Base-by-base conservation (phyloP, 2,329 filamentous ascomycete species). In the Phialocephala subalpina region DNA sequence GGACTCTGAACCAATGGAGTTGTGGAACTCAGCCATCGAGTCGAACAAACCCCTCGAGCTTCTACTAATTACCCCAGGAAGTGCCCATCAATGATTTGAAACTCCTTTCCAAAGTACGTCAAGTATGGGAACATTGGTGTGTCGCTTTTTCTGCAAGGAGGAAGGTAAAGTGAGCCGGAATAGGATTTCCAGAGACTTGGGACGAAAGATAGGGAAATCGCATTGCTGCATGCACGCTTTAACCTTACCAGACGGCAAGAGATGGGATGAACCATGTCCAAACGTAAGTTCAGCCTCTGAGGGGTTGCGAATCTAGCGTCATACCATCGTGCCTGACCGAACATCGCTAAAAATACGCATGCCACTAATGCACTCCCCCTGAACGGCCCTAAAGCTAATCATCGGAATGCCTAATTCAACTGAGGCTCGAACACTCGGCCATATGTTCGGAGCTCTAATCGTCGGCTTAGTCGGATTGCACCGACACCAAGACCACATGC, bases 391-490 rank as follows among this genome's bases (percentile, higher is more conserved):
- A 11, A 22, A 3, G 16, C 45, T 22, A 25, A 18, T 9, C 49
- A 7, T 25, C 49, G 14, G 49, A 53, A 53, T 53, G 1, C 25
- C 49, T 9, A 29, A 33, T 18, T 18, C 49, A 53, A 33, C 29
- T 33, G 29, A 33, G 29, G 25, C 49, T 29, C 27, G 27, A 57
- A 56, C 22, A 38, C 20, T 61, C 59, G 59, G 59, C n/a, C 59
- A 53, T 53, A 61, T 55, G 11, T 40, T 61, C 59, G 59, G 59
- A 40, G 45, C 20, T 45, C 40, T n/a, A n/a, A n/a, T n/a, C n/a
- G n/a, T n/a, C n/a, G n/a, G n/a, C 33, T 52, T 9, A 6, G 11
- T 2, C 1, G 4, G 2, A 33, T 45, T 29, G 27, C 20, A 42
- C 58, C 58, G 58, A 60, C 42, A 42, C 25, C 27, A 9, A 49